These are phyloP conservation scores for Tolypocladium album DNA, from an alignment of 2,329 filamentous ascomycete species.

Conservation along the genomic window DNA sequence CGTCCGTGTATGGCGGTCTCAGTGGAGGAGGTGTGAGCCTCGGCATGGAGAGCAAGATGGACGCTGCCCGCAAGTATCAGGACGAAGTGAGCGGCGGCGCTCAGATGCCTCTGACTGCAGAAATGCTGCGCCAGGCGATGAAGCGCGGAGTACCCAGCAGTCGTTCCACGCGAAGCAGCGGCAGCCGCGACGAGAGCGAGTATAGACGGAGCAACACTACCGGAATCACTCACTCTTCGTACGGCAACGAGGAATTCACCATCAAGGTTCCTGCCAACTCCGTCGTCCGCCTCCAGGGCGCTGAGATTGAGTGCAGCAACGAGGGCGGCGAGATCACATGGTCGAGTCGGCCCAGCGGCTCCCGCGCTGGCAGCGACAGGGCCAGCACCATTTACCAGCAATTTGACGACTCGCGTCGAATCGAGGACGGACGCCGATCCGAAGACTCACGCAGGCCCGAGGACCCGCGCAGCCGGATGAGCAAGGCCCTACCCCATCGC, in stretches of 20 bases:
- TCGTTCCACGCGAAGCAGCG: constrained; percentile 46
- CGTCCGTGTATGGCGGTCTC: constrained; percentile 28
- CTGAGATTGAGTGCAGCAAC: constrained; percentile 46
- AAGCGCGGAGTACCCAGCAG: constrained; percentile 38
- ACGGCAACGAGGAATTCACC: constrained; percentile 45
- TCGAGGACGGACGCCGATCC: constrained; percentile 1
- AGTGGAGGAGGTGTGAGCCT: constrained; percentile 21
- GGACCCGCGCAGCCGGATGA: constrained; percentile 29
- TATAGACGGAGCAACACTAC: constrained; percentile 52
- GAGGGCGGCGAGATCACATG: constrained; percentile 52
- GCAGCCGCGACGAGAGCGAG: constrained; percentile 53
- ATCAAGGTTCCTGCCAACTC: constrained; percentile 48
- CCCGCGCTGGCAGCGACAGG: constrained; percentile 38
- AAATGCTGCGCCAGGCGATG: constrained; percentile 40
- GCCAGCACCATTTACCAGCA: constrained; percentile 35
- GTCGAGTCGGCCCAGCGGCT: constrained; percentile 19
- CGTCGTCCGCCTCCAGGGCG: constrained; percentile 43
- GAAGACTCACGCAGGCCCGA: constrained; percentile 31
- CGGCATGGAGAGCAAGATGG: constrained; percentile 27
- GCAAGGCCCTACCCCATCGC: constrained; percentile 30
- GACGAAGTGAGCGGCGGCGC: constrained; percentile 36
- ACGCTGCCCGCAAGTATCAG: constrained; percentile 35
- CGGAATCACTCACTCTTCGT: constrained; percentile 43
- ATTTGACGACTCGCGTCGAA: constrained; percentile 30
- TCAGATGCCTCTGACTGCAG: constrained; percentile 40